Conservation (phyloP, 2,329 filamentous ascomycete species). For the Cordyceps farinosa region DNA sequence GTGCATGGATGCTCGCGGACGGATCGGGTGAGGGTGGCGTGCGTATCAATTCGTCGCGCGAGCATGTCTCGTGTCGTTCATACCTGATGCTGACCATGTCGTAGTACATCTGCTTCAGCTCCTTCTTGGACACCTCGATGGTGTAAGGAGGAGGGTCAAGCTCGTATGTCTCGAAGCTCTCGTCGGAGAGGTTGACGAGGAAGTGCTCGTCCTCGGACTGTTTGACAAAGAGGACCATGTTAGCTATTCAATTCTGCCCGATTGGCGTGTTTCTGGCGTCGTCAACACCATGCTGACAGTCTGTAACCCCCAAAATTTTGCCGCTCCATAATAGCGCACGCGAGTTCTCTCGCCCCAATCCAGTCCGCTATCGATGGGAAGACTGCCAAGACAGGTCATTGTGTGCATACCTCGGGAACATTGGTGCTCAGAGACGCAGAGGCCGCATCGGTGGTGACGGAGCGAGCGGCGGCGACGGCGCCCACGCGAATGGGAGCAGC, state of each 20-base stretch:
- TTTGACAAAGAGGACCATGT: background rate
- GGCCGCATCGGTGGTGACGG: slow-evolving; percentile 93
- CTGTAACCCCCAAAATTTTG: background rate
- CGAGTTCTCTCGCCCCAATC: background rate
- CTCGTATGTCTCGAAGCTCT: slow-evolving; percentile 99
- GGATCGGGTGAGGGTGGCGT: no score
- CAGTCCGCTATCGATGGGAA: background rate
- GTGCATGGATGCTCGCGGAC: background rate
- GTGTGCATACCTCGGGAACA: slow-evolving; percentile 45
- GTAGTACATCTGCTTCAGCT: slow-evolving; percentile 98
- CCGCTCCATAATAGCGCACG: background rate
- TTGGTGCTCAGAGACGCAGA: slow-evolving; percentile 83
- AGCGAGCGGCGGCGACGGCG: slow-evolving; percentile 54
- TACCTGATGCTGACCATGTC: slow-evolving; percentile 96
- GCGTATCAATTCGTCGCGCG: background rate
- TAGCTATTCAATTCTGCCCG: background rate
- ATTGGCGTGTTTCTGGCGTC: background rate
- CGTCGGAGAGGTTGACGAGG: slow-evolving; percentile 86
- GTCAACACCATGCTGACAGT: slow-evolving; percentile 8
- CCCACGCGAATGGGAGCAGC: slow-evolving; percentile 34
- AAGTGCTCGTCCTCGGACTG: slow-evolving; percentile 94
- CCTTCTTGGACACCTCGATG: slow-evolving; percentile 90
- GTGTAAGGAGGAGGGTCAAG: slow-evolving; percentile 94
- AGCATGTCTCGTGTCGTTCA: slow-evolving; percentile 30
- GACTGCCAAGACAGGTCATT: background rate